Base-by-base conservation (phyloP, 371 early-diverging fungal genomes). In the Circinella minor region DNA sequence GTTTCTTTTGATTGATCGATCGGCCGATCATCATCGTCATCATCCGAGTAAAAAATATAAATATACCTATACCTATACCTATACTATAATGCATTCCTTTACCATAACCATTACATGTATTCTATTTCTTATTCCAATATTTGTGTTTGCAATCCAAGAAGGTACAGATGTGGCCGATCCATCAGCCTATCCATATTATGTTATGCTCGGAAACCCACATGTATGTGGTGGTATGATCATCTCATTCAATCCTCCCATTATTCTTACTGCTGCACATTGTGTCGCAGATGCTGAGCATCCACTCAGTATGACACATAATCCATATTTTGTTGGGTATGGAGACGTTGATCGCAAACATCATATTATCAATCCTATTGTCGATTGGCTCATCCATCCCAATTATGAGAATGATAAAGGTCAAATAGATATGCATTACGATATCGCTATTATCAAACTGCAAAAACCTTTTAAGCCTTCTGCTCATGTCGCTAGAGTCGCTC, bases 241-340 rank as follows among this genome's bases (percentile, higher is more conserved):
- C 10, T 81, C 81, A 0, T 75, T 80, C 48, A 76, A 81, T 39
- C 85, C 85, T 6, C 67, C 83, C 7, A 64, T 70, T 27, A 69
- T 85, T 34, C 69, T 85, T 46, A 85, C 85, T 66, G 83, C 85
- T 20, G 85, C 85, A 0, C 85, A 85, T 63, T 85, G 85, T 66
- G 72, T 85, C 8, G 69, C 67, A 0, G 83, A 80, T 66, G 76
- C 76, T 1, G 65, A 67, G 18, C 61, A 62, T 17, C 73, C 75
- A 11, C 67, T 68, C 4, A 65, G 70, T 4, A 34, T 67, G 20
- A 43, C 64, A 27, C 62, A 37, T 37, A 74, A 71, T 54, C 74
- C 75, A 13, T 76, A 76, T 60, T 76, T 71, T 59, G 74, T 70
- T 27, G 71, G 75, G 11, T 76, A 72, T 38, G 71, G 72, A 13